Conservation (phyloP, 345 rosid species). For the Raphanus sativus region DNA sequence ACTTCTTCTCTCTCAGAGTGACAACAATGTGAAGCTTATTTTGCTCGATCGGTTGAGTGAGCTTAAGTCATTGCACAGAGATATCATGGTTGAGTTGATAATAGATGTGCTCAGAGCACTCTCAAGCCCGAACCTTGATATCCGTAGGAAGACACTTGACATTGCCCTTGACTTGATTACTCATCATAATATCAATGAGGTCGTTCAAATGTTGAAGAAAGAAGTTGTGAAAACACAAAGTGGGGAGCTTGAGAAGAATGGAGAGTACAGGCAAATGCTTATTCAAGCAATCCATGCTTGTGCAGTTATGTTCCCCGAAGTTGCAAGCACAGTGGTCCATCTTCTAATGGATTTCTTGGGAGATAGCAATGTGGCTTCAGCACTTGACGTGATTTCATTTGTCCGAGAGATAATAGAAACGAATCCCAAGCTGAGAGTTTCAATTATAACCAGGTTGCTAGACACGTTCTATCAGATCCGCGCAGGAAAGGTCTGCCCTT, state of each 20-base stretch:
- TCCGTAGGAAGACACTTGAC: conserved; percentile 79
- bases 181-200: conserved; percentile 77
- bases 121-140: conserved; percentile 83
- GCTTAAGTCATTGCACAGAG: conserved; percentile 69
- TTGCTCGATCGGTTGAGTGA: conserved; percentile 80
- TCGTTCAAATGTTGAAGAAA: conserved; percentile 75
- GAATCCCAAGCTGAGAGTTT: conserved; percentile 77
- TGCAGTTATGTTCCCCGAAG: conserved; percentile 88
- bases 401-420: conserved; percentile 87
- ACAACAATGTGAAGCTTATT: conserved; percentile 86
- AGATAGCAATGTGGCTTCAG: conserved; percentile 85
- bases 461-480: conserved; percentile 90
- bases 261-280: conserved; percentile 89
- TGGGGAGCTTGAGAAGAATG: conserved; percentile 90
- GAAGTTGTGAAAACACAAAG: conserved; percentile 90
- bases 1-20: conserved; percentile 83
- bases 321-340: conserved; percentile 93
- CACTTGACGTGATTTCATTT: conserved; percentile 73
- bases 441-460: conserved; percentile 79
- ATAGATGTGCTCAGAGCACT: conserved; percentile 95
- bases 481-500: conserved; percentile 80
- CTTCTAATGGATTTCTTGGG: conserved; percentile 91
- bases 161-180: conserved; percentile 82
- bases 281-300: conserved; percentile 91
- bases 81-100: conserved; percentile 79